phyloP scores from a whole-genome alignment of 192 early-diverging fungal species.

The Lobosporangium transversale region DNA sequence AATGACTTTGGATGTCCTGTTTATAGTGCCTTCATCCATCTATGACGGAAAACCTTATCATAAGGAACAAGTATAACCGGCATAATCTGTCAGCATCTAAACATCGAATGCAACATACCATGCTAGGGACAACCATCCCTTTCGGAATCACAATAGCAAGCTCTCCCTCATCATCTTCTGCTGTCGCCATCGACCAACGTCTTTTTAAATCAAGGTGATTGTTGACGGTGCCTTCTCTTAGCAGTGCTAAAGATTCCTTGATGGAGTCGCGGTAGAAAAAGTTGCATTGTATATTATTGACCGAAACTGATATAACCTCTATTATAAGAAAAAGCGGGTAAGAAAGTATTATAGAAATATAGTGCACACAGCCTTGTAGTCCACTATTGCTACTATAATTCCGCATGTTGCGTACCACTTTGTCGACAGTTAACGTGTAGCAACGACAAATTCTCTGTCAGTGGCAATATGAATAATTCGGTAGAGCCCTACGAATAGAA shows the following conservation, averaged over 20 bases:
- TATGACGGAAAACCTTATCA: conserved; percentile 1
- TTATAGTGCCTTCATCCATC: conserved; percentile 35
- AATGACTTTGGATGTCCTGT: conserved; percentile 19
- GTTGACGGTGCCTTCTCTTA: conserved; percentile 51
- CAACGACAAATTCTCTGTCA: conserved; percentile 44
- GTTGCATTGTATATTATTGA: conserved; percentile 48
- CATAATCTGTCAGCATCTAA: too few relatives aligned
- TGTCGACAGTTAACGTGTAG: conserved; percentile 61
- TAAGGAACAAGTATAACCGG: too few relatives aligned
- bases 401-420: conserved; percentile 42
- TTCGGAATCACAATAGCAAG: conserved; percentile 51
- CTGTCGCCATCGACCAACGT: conserved; percentile 56
- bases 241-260: conserved; percentile 43
- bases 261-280: conserved; percentile 57
- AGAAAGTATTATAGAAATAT: too few relatives aligned
- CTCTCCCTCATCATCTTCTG: conserved; percentile 63
- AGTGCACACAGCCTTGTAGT: too few relatives aligned
- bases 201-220: conserved; percentile 60
- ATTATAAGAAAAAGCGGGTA: neutral
- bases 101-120: conserved; percentile 15
- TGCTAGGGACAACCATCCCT: conserved; percentile 40
- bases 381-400: neutral
- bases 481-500: conserved; percentile 54
- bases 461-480: conserved; percentile 59
- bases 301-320: conserved; percentile 51